phyloP scores from a whole-genome alignment of 2,329 filamentous ascomycete species.

The Penicillium oxalicum region DNA sequence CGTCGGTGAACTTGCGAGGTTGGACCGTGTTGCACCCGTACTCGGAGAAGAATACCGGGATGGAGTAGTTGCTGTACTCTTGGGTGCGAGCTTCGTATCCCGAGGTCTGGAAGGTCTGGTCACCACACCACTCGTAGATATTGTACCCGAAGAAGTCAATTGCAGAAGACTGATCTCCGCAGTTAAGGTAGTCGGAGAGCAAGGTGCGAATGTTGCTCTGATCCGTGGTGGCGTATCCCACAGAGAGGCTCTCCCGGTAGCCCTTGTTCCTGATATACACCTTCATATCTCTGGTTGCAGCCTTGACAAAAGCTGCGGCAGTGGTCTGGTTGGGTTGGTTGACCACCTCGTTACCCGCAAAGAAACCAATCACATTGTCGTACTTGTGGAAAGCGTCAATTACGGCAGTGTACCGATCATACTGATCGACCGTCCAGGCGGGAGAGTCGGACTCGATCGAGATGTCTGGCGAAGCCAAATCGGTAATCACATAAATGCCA shows the following conservation, averaged over 20 bases:
- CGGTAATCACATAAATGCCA: conserved; percentile 92
- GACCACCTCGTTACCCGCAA: conserved; percentile 95
- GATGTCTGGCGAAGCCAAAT: conserved; percentile 71
- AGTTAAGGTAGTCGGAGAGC: conserved; percentile 93
- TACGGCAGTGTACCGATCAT: conserved; percentile 73
- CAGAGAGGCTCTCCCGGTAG: conserved; percentile 66
- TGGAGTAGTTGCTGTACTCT: conserved; percentile 83
- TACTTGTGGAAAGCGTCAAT: conserved; percentile 77
- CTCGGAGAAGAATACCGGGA: conserved; percentile 97
- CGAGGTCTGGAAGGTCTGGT: conserved; percentile 68
- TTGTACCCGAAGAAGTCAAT: conserved; percentile 99
- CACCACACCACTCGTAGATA: conserved; percentile 98
- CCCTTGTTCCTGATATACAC: conserved; percentile 76
- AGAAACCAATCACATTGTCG: conserved; percentile 92
- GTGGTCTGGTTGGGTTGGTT: conserved; percentile 83
- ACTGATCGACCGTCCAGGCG: conserved; percentile 72
- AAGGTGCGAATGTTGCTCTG: conserved; percentile 74
- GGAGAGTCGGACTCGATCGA: conserved; percentile 83
- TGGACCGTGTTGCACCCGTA: conserved; percentile 83
- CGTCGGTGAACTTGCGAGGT: conserved; percentile 78
- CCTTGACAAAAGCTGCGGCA: conserved; percentile 93
- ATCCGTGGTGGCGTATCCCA: conserved; percentile 95
- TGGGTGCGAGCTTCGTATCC: conserved; percentile 76
- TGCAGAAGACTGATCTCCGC: conserved; percentile 57
- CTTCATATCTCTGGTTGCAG: conserved; percentile 93